Conservation (phyloP, 129 eudicot genomes). For the Daucus carota region DNA sequence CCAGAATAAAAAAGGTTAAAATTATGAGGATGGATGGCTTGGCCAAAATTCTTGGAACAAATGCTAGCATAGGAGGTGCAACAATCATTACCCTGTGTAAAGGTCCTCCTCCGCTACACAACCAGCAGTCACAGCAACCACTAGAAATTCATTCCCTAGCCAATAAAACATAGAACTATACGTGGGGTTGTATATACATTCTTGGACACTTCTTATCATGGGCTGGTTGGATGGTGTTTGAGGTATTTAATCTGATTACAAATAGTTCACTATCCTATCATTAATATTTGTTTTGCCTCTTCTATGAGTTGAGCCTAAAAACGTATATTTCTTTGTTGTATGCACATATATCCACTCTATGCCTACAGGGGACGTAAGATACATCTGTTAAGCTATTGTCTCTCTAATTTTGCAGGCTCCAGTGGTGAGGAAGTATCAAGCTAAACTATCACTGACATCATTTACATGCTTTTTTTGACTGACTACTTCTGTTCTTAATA, state of each 20-base stretch:
- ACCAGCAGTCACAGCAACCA: slow-evolving; percentile 12
- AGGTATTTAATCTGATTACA: slow-evolving; percentile 28
- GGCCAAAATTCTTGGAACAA: slow-evolving; percentile 68
- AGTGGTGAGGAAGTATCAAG: slow-evolving; percentile 73
- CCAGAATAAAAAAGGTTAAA: slow-evolving; percentile 56
- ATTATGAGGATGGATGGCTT: slow-evolving; percentile 55
- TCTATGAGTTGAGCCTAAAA: background rate
- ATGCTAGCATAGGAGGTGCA: slow-evolving; percentile 80
- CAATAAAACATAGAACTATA: slow-evolving; percentile 40
- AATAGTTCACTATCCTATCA: background rate
- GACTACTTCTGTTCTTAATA: slow-evolving; percentile 52
- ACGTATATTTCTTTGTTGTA: background rate
- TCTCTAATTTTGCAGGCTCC: slow-evolving; percentile 56
- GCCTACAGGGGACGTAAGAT: too few species aligned
- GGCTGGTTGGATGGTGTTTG: slow-evolving; percentile 97
- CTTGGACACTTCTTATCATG: slow-evolving; percentile 83
- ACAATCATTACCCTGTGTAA: slow-evolving; percentile 64
- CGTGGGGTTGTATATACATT: slow-evolving; percentile 73
- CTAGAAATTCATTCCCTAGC: slow-evolving; percentile 14
- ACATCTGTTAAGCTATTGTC: background rate
- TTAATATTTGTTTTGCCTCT: background rate
- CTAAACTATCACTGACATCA: slow-evolving; percentile 77
- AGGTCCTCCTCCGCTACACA: slow-evolving; percentile 55
- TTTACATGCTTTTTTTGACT: slow-evolving; percentile 83
- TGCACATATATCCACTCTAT: background rate